Evolutionary conservation across 2,329 filamentous ascomycete species (phyloP), one percentile per base, ranked within the genome.

Genomic region (Cryphonectria nitschkei): DNA sequence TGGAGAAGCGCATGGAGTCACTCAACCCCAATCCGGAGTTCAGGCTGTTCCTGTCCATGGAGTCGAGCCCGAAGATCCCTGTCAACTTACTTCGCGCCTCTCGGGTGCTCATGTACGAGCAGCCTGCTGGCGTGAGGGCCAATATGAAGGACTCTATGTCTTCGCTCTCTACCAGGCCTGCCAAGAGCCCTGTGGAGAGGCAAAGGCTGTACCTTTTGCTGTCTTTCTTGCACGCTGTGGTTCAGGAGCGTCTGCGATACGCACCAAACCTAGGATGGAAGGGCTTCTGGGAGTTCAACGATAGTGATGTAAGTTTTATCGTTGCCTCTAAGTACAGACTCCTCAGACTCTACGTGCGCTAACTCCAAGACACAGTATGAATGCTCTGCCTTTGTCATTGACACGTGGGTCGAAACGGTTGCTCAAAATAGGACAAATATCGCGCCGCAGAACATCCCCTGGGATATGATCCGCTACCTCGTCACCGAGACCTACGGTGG

Each of bases 261-360:
- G 95, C 95, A 34, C 97, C 96, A 0, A 95, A 88, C 70, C 85
- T 99, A 69, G 96, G 96, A 72, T 99, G 96, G 96, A 98, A 97
- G 84, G 94, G 94, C 68, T 97, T 98, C 87, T 99, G 97, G 96
- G 97, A 99, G 82, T 99, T 99, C 82, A 99, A 99, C 79, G 97
- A 99, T 81, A 97, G 95, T 76, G 96, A 99, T 82, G 93, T 97
- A 89, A 92, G 93, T 90, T 75, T 69, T 39, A 2, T 0, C 7
- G n/a, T 19, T n/a, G 52, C 43, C 26, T 54, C 34, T 6, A 34
- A 34, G 34, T 34, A 19, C 52, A 72, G 16, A 41, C 11, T 29
- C 22, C 9, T 39, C 11, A 13, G 8, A 22, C n/a, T 65, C 32
- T 62, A 32, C 43, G 22, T 41, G 62, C 54, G 26, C 75, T 77